Conservation (phyloP, 116 monocot species). For the Iris pallida region DNA sequence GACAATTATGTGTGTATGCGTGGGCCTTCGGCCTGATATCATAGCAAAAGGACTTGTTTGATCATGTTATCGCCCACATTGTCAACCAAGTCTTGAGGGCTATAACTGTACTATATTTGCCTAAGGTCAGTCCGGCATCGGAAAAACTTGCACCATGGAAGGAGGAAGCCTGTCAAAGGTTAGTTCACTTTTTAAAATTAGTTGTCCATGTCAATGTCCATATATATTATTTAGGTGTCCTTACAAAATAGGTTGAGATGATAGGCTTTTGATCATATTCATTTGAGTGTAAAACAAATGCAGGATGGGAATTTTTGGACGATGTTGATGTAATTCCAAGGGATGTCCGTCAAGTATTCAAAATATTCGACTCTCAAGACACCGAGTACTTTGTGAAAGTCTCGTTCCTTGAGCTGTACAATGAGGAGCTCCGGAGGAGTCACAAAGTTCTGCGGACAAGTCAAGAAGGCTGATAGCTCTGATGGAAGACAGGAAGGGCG, state of each 20-base stretch:
- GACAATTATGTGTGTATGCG: too few relatives aligned
- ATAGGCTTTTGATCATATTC: too few relatives aligned
- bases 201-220: too few relatives aligned
- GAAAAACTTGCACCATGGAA: constrained; percentile 62
- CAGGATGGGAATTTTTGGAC: constrained; percentile 79
- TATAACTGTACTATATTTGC: constrained; percentile 72
- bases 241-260: too few relatives aligned
- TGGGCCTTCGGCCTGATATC: constrained; percentile 59
- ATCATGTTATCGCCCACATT: constrained; percentile 42
- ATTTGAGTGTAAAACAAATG: not conserved
- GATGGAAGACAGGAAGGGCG: constrained; percentile 99
- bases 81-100: constrained; percentile 63
- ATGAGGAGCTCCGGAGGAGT: constrained; percentile 98
- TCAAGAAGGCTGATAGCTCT: constrained; percentile 82
- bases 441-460: constrained; percentile 72
- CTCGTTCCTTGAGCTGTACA: constrained; percentile 91
- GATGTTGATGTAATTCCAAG: constrained; percentile 97
- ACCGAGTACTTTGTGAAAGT: constrained; percentile 98
- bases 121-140: constrained; percentile 55
- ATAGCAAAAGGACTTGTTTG: constrained; percentile 52
- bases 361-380: constrained; percentile 76
- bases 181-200: too few relatives aligned
- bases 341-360: constrained; percentile 81
- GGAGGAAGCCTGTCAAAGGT: constrained; percentile 33
- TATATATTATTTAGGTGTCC: too few relatives aligned